phyloP scores from a whole-genome alignment of 2,329 filamentous ascomycete genomes.

The Pezicula radicicola region DNA sequence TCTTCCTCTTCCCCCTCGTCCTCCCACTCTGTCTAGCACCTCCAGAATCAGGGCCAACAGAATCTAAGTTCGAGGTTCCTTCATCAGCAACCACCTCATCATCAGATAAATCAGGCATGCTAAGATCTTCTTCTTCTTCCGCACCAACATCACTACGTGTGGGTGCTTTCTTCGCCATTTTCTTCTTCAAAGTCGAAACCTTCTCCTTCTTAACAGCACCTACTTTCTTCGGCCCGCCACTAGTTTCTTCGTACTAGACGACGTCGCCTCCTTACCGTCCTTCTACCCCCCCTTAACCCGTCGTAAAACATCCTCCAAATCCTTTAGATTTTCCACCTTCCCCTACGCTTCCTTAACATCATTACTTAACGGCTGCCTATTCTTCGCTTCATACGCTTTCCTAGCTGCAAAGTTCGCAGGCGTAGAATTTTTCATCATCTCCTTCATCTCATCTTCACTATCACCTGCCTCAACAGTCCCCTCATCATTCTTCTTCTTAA shows the following conservation, averaged over 20 bases:
- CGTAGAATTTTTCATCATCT: conserved; percentile 25
- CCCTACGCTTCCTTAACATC: conserved; percentile 16
- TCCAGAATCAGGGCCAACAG: conserved; percentile 7
- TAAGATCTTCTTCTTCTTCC: conserved; percentile 27
- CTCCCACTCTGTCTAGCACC: conserved; percentile 18
- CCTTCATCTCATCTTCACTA: conserved; percentile 27
- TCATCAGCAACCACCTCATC: conserved; percentile 5
- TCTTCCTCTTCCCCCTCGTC: conserved; percentile 12
- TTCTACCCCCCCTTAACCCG: conserved; percentile 13
- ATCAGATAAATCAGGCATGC: conserved; percentile 37
- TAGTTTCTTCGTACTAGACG: conserved; percentile 1
- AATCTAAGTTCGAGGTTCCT: conserved; percentile 1
- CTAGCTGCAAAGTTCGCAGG: conserved; percentile 25
- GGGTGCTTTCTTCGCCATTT: conserved; percentile 30
- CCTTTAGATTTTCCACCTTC: conserved; percentile 16
- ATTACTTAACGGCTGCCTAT: conserved; percentile 15
- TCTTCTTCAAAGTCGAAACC: conserved; percentile 6
- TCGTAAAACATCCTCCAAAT: conserved; percentile 22
- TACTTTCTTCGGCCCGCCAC: neutral
- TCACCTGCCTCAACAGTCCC: conserved; percentile 24
- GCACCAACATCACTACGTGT: conserved; percentile 36
- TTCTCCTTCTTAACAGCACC: neutral
- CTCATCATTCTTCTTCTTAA: conserved; percentile 43
- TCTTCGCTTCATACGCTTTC: conserved; percentile 15
- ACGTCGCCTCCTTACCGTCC: neutral